These are phyloP conservation scores for Tephrocybe sp. DNA, from an alignment of 768 basidiomycete genomes.

Conservation along the genomic window DNA sequence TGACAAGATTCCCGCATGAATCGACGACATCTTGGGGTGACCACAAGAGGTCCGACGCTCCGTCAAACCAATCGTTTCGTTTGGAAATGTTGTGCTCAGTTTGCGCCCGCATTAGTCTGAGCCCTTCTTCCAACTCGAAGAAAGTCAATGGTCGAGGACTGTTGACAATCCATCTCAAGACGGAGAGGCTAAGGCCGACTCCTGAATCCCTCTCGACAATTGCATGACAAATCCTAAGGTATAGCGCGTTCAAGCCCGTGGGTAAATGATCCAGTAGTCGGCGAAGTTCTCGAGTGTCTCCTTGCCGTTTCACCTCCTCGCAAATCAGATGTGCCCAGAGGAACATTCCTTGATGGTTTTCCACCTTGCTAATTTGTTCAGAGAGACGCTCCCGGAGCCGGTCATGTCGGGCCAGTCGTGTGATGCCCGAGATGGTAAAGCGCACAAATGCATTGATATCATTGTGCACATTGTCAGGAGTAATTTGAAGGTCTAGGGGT, in stretches of 20 bases:
- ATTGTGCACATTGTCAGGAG: not conserved
- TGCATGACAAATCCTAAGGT: not conserved
- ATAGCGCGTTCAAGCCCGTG: not conserved
- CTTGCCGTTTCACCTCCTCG: not conserved
- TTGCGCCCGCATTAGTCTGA: not conserved
- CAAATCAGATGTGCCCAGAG: slow-evolving; percentile 6
- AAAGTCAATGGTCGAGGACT: slow-evolving; percentile 2
- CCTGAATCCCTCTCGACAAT: slow-evolving; percentile 1
- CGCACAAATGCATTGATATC: slow-evolving; percentile 1
- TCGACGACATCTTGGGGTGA: slow-evolving; percentile 6
- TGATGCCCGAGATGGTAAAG: not conserved
- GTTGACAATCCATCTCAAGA: slow-evolving; percentile 5
- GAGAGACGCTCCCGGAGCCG: not conserved
- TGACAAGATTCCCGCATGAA: slow-evolving; percentile 3
- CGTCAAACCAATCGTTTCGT: not conserved
- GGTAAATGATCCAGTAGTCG: not conserved
- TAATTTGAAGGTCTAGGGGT: not conserved
- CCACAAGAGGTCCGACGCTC: slow-evolving; percentile 1
- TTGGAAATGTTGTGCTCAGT: not conserved
- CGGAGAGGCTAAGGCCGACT: not conserved
- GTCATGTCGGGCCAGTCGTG: not conserved
- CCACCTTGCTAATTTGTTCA: not conserved
- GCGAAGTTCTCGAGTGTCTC: not conserved
- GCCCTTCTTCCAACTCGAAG: slow-evolving; percentile 2
- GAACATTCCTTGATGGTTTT: slow-evolving; percentile 7